Evolutionary conservation across 139 green algal species (phyloP).

Genomic region (Coelastrella sp.): DNA sequence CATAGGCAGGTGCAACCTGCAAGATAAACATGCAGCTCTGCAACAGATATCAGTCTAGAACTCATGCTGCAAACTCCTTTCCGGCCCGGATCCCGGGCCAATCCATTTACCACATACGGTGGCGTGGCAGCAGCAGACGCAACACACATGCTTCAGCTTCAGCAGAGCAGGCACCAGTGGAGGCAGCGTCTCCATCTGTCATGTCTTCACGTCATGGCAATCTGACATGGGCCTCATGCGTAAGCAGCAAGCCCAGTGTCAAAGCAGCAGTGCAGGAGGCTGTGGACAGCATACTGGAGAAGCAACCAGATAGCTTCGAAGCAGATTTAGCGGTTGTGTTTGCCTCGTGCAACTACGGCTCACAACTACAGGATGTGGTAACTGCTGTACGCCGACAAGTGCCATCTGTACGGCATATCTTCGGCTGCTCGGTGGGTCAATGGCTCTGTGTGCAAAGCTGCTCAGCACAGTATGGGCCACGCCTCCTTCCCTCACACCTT

Average conservation of each 20-base stretch:
- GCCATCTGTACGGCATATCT: constrained; percentile 36
- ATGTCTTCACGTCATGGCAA: background rate
- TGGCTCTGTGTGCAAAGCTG: too few species aligned
- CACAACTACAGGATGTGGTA: constrained; percentile 45
- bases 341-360: constrained; percentile 41
- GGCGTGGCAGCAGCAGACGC: background rate
- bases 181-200: background rate
- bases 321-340: constrained; percentile 46
- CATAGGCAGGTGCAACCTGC: background rate
- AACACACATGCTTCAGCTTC: background rate
- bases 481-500: too few species aligned
- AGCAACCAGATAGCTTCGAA: background rate
- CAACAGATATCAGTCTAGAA: background rate
- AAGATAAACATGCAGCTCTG: background rate
- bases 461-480: too few species aligned
- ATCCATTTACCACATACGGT: background rate
- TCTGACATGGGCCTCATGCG: constrained; percentile 36
- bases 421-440: constrained; percentile 45
- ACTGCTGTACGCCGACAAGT: background rate
- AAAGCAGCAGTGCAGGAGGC: constrained; percentile 29
- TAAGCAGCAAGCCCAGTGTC: constrained; percentile 35
- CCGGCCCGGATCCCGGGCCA: background rate
- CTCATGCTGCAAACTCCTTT: background rate
- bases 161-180: background rate
- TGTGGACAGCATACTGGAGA: constrained; percentile 8